phyloP scores from a whole-genome alignment of 2,329 filamentous ascomycete species.

The Cordyceps farinosa region DNA sequence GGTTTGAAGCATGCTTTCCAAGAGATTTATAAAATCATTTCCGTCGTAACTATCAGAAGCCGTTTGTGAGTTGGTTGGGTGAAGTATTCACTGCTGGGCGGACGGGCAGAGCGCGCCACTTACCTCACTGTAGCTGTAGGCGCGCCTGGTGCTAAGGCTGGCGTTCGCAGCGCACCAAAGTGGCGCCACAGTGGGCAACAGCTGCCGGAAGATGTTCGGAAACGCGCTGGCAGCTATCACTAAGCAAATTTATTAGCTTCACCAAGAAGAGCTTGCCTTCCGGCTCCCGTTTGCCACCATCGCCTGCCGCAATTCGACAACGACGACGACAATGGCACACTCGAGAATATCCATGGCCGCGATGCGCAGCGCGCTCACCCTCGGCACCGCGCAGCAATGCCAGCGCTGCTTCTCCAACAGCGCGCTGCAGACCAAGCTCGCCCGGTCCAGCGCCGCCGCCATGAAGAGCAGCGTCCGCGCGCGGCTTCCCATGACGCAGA shows the following conservation, averaged over 20 bases:
- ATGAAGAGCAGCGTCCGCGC: conserved; percentile 27
- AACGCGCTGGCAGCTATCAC: background rate
- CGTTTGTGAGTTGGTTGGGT: background rate
- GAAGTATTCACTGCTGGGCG: background rate
- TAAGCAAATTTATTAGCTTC: conserved; percentile 14
- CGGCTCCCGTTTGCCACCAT: background rate
- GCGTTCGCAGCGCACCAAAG: conserved; percentile 1
- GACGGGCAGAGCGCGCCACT: background rate
- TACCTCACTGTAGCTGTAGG: background rate
- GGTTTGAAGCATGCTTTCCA: background rate
- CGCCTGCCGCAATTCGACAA: background rate
- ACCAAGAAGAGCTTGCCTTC: background rate
- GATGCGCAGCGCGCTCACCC: conserved; percentile 33
- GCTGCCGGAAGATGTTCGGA: conserved; percentile 14
- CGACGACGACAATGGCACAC: conserved; percentile 36
- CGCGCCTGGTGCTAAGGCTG: background rate
- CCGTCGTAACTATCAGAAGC: background rate
- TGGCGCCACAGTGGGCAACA: conserved; percentile 9
- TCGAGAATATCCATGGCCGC: conserved; percentile 34
- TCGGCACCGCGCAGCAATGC: conserved; percentile 35
- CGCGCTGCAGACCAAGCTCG: conserved; percentile 33
- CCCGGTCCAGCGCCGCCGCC: conserved; percentile 33
- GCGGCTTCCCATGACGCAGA: conserved; percentile 35
- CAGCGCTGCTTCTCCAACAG: conserved; percentile 40
- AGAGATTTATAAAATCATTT: background rate